Conservation (phyloP, 441 rosid species). For the Populus hybrid region DNA sequence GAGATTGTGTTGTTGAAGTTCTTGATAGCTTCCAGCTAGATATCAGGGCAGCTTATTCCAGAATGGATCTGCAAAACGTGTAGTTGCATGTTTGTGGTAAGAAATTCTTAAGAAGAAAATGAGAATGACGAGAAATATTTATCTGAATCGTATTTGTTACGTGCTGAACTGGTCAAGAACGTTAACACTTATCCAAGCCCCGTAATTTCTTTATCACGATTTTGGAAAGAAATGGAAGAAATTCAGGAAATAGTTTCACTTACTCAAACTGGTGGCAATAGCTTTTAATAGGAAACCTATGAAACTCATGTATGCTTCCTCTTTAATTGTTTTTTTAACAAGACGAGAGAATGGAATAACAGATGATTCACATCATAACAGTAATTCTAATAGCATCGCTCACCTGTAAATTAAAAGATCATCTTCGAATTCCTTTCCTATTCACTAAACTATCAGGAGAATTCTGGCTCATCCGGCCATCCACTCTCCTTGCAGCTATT, state of each 20-base stretch:
- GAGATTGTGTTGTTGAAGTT: not conserved
- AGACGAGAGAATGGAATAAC: no score
- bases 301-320: not conserved
- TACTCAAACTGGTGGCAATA: not conserved
- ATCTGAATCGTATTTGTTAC: not conserved
- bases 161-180: not conserved
- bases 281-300: not conserved
- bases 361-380: no score
- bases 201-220: not conserved
- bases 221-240: not conserved
- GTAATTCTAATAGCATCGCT: not conserved
- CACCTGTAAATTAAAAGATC: conserved; percentile 12
- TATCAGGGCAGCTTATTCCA: not conserved
- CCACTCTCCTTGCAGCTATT: conserved; percentile 58
- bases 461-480: conserved; percentile 36
- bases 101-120: not conserved
- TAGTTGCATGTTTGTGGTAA: not conserved
- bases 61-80: not conserved
- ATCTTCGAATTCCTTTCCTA: conserved; percentile 38
- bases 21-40: not conserved
- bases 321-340: not conserved
- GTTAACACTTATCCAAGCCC: not conserved
- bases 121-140: not conserved
- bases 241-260: not conserved
- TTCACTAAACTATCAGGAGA: conserved; percentile 30